Evolutionary conservation across 352 stramenopile species (phyloP).

Genomic region (Pelagophyceae sp.): DNA sequence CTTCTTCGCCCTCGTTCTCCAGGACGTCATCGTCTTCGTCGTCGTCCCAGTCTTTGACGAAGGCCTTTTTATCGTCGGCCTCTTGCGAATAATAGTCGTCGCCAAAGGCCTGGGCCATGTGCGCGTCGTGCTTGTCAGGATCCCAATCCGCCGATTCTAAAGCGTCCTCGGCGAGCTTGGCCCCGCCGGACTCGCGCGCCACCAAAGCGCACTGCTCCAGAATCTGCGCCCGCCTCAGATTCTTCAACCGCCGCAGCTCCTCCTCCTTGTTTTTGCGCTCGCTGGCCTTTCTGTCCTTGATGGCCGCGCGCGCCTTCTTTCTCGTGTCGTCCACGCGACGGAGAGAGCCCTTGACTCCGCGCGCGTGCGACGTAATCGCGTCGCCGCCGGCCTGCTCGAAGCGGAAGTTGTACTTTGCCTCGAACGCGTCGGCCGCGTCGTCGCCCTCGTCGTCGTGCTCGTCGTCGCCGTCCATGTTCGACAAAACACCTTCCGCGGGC

Average conservation of each 20-base stretch:
- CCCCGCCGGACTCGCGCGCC: conserved; percentile 45
- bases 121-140: conserved; percentile 86
- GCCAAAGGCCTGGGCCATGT: conserved; percentile 91
- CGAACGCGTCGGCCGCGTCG: conserved; percentile 89
- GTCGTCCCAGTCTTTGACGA: conserved; percentile 38
- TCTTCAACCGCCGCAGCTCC: conserved; percentile 90
- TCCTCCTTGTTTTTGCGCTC: conserved; percentile 93
- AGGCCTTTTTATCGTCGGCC: conserved; percentile 12
- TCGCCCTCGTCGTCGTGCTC: conserved; percentile 79
- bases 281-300: conserved; percentile 80
- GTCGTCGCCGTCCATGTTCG: conserved; percentile 11
- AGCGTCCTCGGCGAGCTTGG: neutral
- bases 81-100: conserved; percentile 93
- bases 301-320: conserved; percentile 38
- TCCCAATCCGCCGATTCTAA: conserved; percentile 89
- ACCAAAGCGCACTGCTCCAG: conserved; percentile 83
- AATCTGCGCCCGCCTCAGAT: conserved; percentile 92
- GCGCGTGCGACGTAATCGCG: conserved; percentile 66
- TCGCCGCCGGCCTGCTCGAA: conserved; percentile 90
- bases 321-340: conserved; percentile 87
- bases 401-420: conserved; percentile 98
- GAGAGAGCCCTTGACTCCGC: conserved; percentile 61
- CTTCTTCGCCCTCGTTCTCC: conserved; percentile 31
- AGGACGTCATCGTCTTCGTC: conserved; percentile 35
- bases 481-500: neutral